phyloP scores from a whole-genome alignment of 2,329 filamentous ascomycete genomes.

The Penicillium thymicola region DNA sequence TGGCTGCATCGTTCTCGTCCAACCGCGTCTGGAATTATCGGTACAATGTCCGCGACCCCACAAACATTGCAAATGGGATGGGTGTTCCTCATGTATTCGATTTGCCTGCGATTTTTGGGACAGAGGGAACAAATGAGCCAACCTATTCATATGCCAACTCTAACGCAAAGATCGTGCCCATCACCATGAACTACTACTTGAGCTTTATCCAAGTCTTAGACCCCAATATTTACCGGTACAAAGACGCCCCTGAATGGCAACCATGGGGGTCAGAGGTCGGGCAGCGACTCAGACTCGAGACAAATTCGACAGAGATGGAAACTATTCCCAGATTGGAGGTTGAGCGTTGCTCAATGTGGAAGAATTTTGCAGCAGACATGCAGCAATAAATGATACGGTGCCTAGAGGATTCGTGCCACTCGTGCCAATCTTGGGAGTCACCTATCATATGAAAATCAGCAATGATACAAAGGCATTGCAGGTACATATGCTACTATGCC shows the following conservation, averaged over 20 bases:
- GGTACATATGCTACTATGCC: neutral
- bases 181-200: slow-evolving; percentile 27
- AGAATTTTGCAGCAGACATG: slow-evolving; percentile 9
- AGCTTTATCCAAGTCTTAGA: slow-evolving; percentile 24
- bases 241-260: slow-evolving; percentile 18
- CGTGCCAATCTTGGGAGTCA: neutral
- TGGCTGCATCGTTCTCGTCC: slow-evolving; percentile 24
- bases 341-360: slow-evolving; percentile 20
- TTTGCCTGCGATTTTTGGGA: slow-evolving; percentile 27
- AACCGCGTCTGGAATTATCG: slow-evolving; percentile 47
- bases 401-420: neutral
- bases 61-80: slow-evolving; percentile 34
- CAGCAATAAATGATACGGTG: slow-evolving; percentile 12
- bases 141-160: slow-evolving; percentile 32
- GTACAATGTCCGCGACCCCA: slow-evolving; percentile 45
- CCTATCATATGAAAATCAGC: neutral
- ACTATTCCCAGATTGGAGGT: slow-evolving; percentile 10
- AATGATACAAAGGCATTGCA: neutral
- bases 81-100: slow-evolving; percentile 40
- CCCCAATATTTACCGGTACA: slow-evolving; percentile 19
- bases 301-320: slow-evolving; percentile 23
- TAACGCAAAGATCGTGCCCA: slow-evolving; percentile 21
- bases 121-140: slow-evolving; percentile 13
- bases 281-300: slow-evolving; percentile 18
- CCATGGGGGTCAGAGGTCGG: slow-evolving; percentile 15